Evolutionary conservation across 495 filamentous ascomycete genomes (phyloP).

Genomic region (Aspergillus sclerotioniger): DNA sequence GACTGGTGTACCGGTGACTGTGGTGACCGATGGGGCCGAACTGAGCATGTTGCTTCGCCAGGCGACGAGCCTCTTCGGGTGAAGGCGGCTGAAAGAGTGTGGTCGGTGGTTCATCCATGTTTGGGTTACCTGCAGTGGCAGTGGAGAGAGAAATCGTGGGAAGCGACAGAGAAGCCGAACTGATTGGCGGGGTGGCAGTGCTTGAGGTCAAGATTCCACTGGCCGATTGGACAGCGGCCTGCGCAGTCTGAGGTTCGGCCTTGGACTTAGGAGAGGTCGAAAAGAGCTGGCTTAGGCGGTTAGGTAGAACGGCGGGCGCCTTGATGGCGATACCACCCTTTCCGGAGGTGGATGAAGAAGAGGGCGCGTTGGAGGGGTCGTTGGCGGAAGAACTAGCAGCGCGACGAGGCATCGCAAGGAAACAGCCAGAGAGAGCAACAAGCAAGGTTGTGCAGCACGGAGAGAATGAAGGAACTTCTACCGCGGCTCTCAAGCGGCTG

Average conservation of each 20-base stretch:
- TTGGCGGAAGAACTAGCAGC: conserved; percentile 48
- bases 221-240: conserved; percentile 59
- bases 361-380: conserved; percentile 41
- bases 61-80: conserved; percentile 73
- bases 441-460: conserved; percentile 17
- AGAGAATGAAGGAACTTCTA: conserved; percentile 10
- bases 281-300: conserved; percentile 59
- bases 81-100: conserved; percentile 90
- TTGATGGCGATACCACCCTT: conserved; percentile 47
- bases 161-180: conserved; percentile 70
- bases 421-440: conserved; percentile 27
- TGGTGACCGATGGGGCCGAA: conserved; percentile 82
- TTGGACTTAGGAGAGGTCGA: conserved; percentile 58
- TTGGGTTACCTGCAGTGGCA: conserved; percentile 75
- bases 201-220: conserved; percentile 53
- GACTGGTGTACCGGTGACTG: conserved; percentile 82
- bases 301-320: conserved; percentile 63
- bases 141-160: conserved; percentile 92
- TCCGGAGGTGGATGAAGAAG: conserved; percentile 47
- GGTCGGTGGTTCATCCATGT: conserved; percentile 68
- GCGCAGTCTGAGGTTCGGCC: conserved; percentile 43
- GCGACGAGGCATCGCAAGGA: conserved; percentile 57
- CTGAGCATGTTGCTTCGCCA: conserved; percentile 80
- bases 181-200: conserved; percentile 60
- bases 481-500: conserved; percentile 12